A percentile compares a stretch with the other conserved stretches of the same genome.
phyloP scores from a whole-genome alignment of 2,329 filamentous ascomycete species.

The Fusarium armeniacum region DNA sequence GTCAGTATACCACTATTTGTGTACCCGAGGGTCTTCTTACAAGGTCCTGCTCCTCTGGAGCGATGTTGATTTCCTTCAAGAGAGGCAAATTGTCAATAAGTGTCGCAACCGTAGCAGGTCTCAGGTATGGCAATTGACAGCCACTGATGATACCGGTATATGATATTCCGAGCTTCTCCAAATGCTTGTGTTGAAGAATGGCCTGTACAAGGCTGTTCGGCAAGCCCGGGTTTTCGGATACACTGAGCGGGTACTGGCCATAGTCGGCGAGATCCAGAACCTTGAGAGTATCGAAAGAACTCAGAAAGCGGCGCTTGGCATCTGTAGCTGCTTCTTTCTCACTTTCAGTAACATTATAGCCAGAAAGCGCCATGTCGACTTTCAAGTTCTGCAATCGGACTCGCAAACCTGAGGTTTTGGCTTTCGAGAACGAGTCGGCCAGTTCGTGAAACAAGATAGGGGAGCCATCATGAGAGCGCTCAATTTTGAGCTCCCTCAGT shows the following conservation, averaged over 20 bases:
- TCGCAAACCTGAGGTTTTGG: neutral
- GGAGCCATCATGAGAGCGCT: neutral
- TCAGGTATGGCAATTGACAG: slow-evolving; percentile 28
- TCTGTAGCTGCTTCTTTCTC: neutral
- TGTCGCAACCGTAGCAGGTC: slow-evolving; percentile 9
- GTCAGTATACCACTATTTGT: neutral
- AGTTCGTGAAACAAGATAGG: neutral
- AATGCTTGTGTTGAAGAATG: slow-evolving; percentile 25
- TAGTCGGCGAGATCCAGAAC: neutral
- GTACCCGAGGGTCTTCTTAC: neutral
- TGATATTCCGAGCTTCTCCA: slow-evolving; percentile 25
- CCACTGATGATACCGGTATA: neutral
- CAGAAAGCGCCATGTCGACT: neutral
- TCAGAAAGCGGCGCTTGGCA: neutral
- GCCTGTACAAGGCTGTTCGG: slow-evolving; percentile 16
- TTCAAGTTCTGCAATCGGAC: neutral
- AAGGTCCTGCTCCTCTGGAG: slow-evolving; percentile 23
- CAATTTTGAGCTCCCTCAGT: neutral
- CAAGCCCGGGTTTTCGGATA: slow-evolving; percentile 14
- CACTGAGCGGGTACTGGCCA: neutral
- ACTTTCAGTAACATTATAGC: accelerated
- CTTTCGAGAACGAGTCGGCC: neutral
- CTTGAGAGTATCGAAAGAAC: neutral
- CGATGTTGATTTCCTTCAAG: slow-evolving; percentile 25
- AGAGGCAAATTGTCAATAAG: slow-evolving; percentile 28